Evolutionary conservation across 805 yeast genomes (phyloP), one percentile per base, ranked within the genome.

Genomic region (Cyberlindnera samutprakarnensis): DNA sequence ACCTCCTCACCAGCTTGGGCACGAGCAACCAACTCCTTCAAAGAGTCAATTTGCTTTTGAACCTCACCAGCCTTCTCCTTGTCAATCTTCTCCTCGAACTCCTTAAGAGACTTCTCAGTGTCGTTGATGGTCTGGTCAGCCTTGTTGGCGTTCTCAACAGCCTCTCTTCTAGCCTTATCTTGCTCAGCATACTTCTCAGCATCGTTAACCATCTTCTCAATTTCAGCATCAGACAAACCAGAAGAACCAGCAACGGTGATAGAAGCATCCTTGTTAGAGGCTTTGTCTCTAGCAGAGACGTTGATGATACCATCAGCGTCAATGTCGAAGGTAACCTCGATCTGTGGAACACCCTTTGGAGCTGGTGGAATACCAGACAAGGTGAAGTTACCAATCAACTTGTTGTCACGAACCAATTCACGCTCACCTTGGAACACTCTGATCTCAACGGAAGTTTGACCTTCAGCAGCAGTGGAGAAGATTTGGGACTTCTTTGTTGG

Each of bases 401-500:
- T 81, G 66, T 83, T 82, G 68, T 90, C 97, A 73, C 80, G 83
- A 36, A 96, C 86, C 70, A 78, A 79, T 46, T 95, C 83, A 73
- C 96, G 85, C 60, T 82, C 94, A 48, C 94, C 94, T 59, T 82
- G 90, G 53, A 63, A 82, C 23, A 81, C 85, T 54, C 78, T 75
- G 38, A 82, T 75, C 47, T 79, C 82, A 31, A 82, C 92, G 24
- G 86, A 85, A 10, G 87, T 82, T 59, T 82, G 92, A 37, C 82
- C 82, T 60, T 82, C 90, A 22, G 83, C 85, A 29, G 85, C 87
- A 14, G 92, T 82, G 20, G 87, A 78, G 60, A 80, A 81, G 13
- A 72, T 62, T 56, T 78, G 85, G 24, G 82, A 78, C 52, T 75
- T 78, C 54, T 74, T 78, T 25, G 76, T 72, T 17, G 90, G 90